Evolutionary conservation across 2,329 filamentous ascomycete species (phyloP), one percentile per base, ranked within the genome.

Genomic region (Pseudohalonectria lignicola): DNA sequence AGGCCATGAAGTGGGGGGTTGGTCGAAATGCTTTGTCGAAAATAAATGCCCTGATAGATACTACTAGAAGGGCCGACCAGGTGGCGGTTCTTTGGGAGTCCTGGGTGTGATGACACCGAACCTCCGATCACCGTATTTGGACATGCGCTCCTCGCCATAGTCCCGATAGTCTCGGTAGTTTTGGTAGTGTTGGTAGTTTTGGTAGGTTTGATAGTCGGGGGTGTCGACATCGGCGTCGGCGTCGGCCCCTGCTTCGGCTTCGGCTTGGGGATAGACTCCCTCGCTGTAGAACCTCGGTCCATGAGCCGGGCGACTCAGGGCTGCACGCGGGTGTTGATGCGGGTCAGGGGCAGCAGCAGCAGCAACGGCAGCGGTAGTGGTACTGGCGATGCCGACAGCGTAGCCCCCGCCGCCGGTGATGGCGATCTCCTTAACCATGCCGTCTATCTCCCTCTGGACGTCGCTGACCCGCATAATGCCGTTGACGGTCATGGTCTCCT

Each of bases 401-500:
- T 26, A 7, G 8, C 23, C 15, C 13, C 36, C 31, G 25, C 39
- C 43, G 9, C 41, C 37, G n/a, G 34, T 46, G 13, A 49, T 43
- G 11, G 46, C 48, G 31, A 54, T 47, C 26, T 53, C 52, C 28
- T 46, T 49, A 28, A 39, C 40, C 15, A 46, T 36, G 7, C 40
- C 42, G 31, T 46, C 44, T 19, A 54, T 52, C 43, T 55, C 52
- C 8, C 52, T 39, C 44, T 53, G 50, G 31, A 54, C 47, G 32
- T 51, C 48, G 36, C 49, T 52, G 19, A 54, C 47, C 4, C 48
- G 55, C 54, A 59, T 50, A 33, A 56, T 57, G 21, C 53, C 56
- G 39, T 56, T 52, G 42, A 41, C 50, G 3, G 54, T 56, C 56
- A 58, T 57, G 19, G 52, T 48, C 42, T 57, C 53, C 36, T 59